A percentile compares a stretch with the other conserved stretches of the same genome.
phyloP scores from a whole-genome alignment of 257 asterid species.

The Coffea eugenioides region DNA sequence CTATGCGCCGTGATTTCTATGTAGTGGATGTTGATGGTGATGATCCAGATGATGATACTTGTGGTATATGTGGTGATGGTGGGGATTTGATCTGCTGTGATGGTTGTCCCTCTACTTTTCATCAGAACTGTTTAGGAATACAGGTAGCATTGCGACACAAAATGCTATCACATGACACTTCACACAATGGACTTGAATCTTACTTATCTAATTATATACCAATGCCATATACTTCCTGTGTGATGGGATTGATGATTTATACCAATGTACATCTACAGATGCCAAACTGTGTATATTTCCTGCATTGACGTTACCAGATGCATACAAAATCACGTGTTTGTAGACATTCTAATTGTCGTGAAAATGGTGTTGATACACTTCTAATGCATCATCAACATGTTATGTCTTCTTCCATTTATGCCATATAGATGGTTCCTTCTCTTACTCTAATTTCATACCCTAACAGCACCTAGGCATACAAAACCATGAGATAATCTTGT shows the following conservation, averaged over 20 bases:
- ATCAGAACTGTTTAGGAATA: constrained; percentile 79
- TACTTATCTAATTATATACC: not conserved
- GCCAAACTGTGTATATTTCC: not conserved
- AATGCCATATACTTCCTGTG: not conserved
- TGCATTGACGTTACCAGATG: not conserved
- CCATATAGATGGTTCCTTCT: not conserved
- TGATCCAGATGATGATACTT: constrained; percentile 95
- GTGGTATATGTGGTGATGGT: constrained; percentile 94
- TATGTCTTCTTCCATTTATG: not conserved
- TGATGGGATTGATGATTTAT: not conserved
- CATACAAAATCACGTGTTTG: not conserved
- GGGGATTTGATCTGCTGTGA: constrained; percentile 98
- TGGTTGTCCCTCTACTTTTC: constrained; percentile 97
- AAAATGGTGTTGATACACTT: not conserved
- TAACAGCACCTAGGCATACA: not conserved
- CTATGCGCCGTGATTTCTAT: constrained; percentile 50
- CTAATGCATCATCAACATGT: not conserved
- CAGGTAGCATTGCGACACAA: constrained; percentile 41
- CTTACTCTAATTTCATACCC: not conserved
- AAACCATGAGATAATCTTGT: not conserved
- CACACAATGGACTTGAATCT: not conserved
- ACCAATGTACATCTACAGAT: not conserved
- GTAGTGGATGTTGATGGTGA: constrained; percentile 62
- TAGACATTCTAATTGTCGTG: not conserved
- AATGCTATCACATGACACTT: not conserved